phyloP scores from a whole-genome alignment of 2,329 filamentous ascomycete species.

The Cadophora gregata region DNA sequence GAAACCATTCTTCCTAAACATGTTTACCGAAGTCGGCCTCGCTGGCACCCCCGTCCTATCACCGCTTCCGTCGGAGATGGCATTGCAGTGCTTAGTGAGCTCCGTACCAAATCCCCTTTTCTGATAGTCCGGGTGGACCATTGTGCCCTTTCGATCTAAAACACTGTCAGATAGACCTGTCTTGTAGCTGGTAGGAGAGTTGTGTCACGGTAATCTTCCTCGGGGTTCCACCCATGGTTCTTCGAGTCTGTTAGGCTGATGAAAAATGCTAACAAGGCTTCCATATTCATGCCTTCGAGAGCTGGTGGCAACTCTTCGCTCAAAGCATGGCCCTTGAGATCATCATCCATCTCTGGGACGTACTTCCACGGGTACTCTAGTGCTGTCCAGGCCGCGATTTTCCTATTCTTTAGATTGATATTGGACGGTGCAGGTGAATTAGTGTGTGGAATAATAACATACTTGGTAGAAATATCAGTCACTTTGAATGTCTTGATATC shows the following conservation, averaged over 20 bases:
- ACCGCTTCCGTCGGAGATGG: conserved; percentile 26
- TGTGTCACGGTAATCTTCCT: conserved; percentile 34
- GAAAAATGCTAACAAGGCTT: conserved; percentile 26
- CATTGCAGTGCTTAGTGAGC: conserved; percentile 34
- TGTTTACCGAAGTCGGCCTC: conserved; percentile 24
- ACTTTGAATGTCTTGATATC: conserved; percentile 35
- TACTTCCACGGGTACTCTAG: conserved; percentile 36
- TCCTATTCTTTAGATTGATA: conserved; percentile 22
- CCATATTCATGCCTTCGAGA: conserved; percentile 28
- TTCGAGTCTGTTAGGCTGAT: conserved; percentile 15
- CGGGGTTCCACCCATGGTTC: conserved; percentile 34
- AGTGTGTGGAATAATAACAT: background rate
- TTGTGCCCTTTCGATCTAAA: conserved; percentile 34
- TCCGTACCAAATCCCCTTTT: conserved; percentile 28
- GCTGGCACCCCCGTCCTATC: conserved; percentile 29
- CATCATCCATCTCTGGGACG: conserved; percentile 24
- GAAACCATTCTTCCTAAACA: conserved; percentile 31
- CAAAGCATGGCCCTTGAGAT: conserved; percentile 23
- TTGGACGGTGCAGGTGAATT: background rate
- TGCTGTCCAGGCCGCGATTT: conserved; percentile 34
- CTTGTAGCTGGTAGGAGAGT: background rate
- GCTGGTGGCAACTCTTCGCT: conserved; percentile 25
- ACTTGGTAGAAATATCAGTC: conserved; percentile 31
- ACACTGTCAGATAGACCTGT: background rate
- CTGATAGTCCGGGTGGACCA: conserved; percentile 34